Percentiles rank a stretch among this genome's conserved stretches.
Conservation (phyloP, 1,139 yeast species). For the Protomyces inundatus region DNA sequence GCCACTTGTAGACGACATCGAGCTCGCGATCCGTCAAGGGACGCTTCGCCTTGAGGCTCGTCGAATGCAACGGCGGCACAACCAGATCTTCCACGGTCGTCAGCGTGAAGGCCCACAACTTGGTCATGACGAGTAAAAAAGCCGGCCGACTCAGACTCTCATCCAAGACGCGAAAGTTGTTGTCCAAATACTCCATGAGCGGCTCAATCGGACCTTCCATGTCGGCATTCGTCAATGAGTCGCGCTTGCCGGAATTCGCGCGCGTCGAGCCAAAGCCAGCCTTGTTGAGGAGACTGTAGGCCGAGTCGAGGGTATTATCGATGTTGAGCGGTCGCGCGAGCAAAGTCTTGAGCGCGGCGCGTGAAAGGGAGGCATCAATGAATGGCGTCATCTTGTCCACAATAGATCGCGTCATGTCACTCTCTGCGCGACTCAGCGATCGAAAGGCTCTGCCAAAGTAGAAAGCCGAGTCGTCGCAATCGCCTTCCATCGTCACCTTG, state of each 20-base stretch:
- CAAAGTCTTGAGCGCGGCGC: conserved; percentile 5
- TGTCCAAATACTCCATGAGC: conserved; percentile 66
- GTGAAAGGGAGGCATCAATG: conserved; percentile 47
- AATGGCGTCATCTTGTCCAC: conserved; percentile 56
- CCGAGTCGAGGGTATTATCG: conserved; percentile 22
- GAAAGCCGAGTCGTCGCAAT: conserved; percentile 69
- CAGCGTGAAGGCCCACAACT: conserved; percentile 68
- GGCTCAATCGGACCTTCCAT: conserved; percentile 69
- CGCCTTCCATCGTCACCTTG: conserved; percentile 71
- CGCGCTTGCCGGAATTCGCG: neutral
- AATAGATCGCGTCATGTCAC: conserved; percentile 58
- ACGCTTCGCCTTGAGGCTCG: conserved; percentile 34
- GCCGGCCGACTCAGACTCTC: conserved; percentile 56
- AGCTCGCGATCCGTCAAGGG: conserved; percentile 58
- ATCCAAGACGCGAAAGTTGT: conserved; percentile 63
- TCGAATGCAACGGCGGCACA: conserved; percentile 59
- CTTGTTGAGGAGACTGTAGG: conserved; percentile 15
- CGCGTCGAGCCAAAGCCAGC: conserved; percentile 7
- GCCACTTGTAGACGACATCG: conserved; percentile 69
- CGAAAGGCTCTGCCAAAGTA: conserved; percentile 74
- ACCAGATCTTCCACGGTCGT: conserved; percentile 60
- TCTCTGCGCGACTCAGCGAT: conserved; percentile 56
- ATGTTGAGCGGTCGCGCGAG: conserved; percentile 1
- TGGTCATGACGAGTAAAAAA: conserved; percentile 62
- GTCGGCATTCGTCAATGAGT: conserved; percentile 45